phyloP scores from a whole-genome alignment of 306 rosid species.

The Cucumis hystrix region DNA sequence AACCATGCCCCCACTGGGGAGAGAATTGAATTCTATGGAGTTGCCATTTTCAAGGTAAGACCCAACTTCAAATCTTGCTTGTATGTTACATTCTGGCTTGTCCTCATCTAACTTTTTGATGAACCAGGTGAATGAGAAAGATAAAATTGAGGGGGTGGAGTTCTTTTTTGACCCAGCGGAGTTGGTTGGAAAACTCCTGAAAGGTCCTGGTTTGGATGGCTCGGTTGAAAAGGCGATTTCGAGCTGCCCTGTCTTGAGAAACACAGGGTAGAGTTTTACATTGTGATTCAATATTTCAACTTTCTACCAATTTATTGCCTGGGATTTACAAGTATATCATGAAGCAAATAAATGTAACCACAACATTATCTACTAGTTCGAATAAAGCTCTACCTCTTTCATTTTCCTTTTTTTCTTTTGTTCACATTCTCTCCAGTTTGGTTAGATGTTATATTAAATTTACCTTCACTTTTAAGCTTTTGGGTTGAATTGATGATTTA shows the following conservation, averaged over 20 bases:
- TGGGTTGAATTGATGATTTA: no score
- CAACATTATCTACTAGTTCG: not conserved
- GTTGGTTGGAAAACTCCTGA: slow-evolving; percentile 19
- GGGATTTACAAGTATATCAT: not conserved
- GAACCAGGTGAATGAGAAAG: slow-evolving; percentile 14
- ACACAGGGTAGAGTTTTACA: slow-evolving; percentile 10
- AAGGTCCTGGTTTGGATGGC: slow-evolving; percentile 6
- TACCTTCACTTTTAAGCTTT: not conserved
- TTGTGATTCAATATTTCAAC: not conserved
- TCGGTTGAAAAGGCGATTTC: slow-evolving; percentile 6
- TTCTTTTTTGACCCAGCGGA: slow-evolving; percentile 23
- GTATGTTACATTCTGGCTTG: not conserved
- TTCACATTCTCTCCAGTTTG: not conserved
- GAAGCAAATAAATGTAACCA: not conserved
- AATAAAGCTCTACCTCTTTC: not conserved
- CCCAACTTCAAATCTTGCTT: not conserved
- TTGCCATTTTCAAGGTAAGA: slow-evolving; percentile 39
- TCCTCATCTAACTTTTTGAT: not conserved
- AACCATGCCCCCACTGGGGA: slow-evolving; percentile 46
- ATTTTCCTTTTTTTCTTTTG: not conserved
- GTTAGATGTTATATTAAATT: no score
- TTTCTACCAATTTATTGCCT: not conserved
- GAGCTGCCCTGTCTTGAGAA: slow-evolving; percentile 21
- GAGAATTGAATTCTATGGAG: slow-evolving; percentile 32
- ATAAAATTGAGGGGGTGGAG: slow-evolving; percentile 21